Base-by-base conservation (phyloP, 257 asterid genomes). In the Thymus mandschuricus region DNA sequence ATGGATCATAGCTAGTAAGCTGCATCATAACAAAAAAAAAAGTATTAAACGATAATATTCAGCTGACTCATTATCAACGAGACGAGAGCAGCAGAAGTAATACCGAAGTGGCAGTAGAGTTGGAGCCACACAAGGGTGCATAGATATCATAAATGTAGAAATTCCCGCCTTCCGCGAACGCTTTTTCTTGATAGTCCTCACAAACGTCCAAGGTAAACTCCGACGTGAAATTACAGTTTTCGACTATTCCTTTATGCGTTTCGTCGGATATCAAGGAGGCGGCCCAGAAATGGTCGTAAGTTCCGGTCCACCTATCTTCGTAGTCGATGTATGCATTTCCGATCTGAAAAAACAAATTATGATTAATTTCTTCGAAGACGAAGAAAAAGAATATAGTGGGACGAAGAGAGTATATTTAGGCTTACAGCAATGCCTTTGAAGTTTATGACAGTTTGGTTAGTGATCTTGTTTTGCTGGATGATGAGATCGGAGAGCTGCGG, bases 401-500 rank as follows among this genome's bases (percentile, higher is more conserved):
- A 21, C 21, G 21, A 0, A 21, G 21, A 48, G 55, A 27, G 6
- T 6, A 49, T 15, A 21, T 21, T 21, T 21, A 51, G 31, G 1
- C 93, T 85, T 70, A 89, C 94, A 40, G 90, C 89, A 52, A 89
- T 77, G 56, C 96, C 92, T 81, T 84, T 86, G 60, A 89, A 54
- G 59, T 80, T 86, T 57, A 89, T 77, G 69, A 78, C 75, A 8
- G 87, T 82, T 69, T 84, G 86, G 52, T 86, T 84, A 1, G 86
- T 78, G 13, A 76, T 78, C 48, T 80, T 77, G 81, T 87, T 89
- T 59, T 73, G 79, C 2, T 74, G 59, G 11, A 81, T 85, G 82
- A 87, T 82, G 21, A 87, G 64, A 21, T 82, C 79, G 9, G 96
- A 88, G 2, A 90, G 91, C 55, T 90, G 96, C 40, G 96, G 96